phyloP scores from a whole-genome alignment of 2,329 filamentous ascomycete genomes.

The Monilinia vaccinii-corymbosi region DNA sequence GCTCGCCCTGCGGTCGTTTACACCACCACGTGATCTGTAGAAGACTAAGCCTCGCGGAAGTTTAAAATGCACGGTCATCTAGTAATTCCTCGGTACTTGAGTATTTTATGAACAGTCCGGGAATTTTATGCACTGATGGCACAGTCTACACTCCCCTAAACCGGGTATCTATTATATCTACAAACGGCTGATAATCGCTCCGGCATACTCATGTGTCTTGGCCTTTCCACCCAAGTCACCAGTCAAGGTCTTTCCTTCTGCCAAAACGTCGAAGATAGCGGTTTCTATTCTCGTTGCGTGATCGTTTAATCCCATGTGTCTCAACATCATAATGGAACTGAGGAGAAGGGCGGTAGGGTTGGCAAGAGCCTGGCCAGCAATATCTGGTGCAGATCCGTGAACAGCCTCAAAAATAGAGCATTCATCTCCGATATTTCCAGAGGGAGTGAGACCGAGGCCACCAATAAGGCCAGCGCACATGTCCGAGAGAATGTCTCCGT shows the following conservation, averaged over 20 bases:
- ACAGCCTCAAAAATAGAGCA: conserved; percentile 99
- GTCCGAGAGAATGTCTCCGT: conserved; percentile 98
- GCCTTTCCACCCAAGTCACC: conserved; percentile 94
- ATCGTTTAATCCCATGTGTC: conserved; percentile 87
- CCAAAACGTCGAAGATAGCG: conserved; percentile 89
- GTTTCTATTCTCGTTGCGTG: conserved; percentile 84
- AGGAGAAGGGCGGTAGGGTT: conserved; percentile 96
- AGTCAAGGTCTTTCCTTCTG: conserved; percentile 92
- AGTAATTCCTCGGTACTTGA: conserved; percentile 4
- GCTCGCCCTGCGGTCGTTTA: neutral
- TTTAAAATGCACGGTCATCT: no score
- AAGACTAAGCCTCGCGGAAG: no score
- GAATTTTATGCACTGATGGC: conserved; percentile 16
- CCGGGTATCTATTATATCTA: conserved; percentile 27
- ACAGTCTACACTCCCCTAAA: conserved; percentile 26
- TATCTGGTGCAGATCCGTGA: conserved; percentile 94
- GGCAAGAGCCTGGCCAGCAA: conserved; percentile 88
- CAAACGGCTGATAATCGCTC: conserved; percentile 64
- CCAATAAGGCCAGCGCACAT: conserved; percentile 99
- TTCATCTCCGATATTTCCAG: conserved; percentile 97
- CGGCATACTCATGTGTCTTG: conserved; percentile 90
- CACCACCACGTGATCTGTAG: neutral
- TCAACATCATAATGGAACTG: conserved; percentile 98
- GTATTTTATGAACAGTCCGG: conserved; percentile 11
- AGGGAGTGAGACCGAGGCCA: conserved; percentile 92